Evolutionary conservation across 257 asterid species (phyloP).

Genomic region (Ajuga chamaepitys): DNA sequence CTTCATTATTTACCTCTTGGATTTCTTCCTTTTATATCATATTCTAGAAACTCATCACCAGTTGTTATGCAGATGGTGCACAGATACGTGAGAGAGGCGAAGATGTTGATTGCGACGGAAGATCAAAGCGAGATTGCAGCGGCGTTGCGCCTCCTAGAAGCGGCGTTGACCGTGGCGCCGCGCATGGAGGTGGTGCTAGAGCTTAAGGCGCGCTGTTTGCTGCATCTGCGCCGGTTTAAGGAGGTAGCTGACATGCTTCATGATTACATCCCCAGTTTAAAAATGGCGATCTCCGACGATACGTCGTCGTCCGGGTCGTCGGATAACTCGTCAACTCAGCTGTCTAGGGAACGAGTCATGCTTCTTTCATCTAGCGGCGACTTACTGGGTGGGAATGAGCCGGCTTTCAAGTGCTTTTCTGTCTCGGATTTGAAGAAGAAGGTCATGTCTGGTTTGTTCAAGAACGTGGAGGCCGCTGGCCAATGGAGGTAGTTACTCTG

Average conservation of each 20-base stretch:
- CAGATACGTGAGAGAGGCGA: conserved; percentile 73
- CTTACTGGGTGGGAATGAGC: conserved; percentile 24
- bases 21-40: neutral
- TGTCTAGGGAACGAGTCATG: conserved; percentile 52
- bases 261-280: conserved; percentile 77
- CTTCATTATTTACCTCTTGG: neutral
- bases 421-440: conserved; percentile 77
- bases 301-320: conserved; percentile 45
- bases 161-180: conserved; percentile 64
- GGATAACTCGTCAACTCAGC: conserved; percentile 58
- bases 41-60: neutral
- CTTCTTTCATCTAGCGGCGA: conserved; percentile 43
- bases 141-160: conserved; percentile 63
- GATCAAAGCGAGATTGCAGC: conserved; percentile 50
- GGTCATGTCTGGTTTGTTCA: conserved; percentile 58
- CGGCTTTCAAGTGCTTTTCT: conserved; percentile 63
- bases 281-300: conserved; percentile 38
- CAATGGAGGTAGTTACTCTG: conserved; percentile 68
- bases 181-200: conserved; percentile 73
- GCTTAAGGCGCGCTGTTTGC: conserved; percentile 70
- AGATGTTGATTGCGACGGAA: conserved; percentile 50
- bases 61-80: conserved; percentile 56
- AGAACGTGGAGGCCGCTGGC: conserved; percentile 52
- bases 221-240: conserved; percentile 69
- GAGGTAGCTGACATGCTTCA: conserved; percentile 86